These are phyloP conservation scores for Barnettozyma hawaiiensis DNA, from an alignment of 1,139 yeast genomes.

Conservation along the genomic window DNA sequence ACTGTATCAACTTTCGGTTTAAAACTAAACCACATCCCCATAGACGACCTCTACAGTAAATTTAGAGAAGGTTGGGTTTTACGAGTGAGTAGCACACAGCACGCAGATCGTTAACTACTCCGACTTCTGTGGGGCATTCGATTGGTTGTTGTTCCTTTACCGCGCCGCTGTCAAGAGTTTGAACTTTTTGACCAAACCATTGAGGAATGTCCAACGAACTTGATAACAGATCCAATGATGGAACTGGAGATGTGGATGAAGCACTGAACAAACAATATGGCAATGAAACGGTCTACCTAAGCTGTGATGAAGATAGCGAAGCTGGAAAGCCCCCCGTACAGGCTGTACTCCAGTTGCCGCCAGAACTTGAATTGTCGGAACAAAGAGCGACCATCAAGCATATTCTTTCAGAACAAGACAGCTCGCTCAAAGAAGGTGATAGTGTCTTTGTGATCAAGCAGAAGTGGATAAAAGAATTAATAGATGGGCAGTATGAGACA, in stretches of 20 bases:
- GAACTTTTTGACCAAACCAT: not conserved
- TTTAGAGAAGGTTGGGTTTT: not conserved
- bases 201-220: not conserved
- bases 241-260: not conserved
- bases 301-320: not conserved
- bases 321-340: not conserved
- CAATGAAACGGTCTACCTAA: not conserved
- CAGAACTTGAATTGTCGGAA: constrained; percentile 8
- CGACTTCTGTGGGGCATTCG: not conserved
- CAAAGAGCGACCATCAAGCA: constrained; percentile 19
- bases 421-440: constrained; percentile 28
- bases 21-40: not conserved
- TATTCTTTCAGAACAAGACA: constrained; percentile 10
- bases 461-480: constrained; percentile 33
- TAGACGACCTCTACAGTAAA: not conserved
- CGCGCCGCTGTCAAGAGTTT: too few species aligned
- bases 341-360: too few species aligned
- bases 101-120: not conserved
- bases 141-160: not conserved
- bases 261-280: not conserved
- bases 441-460: constrained; percentile 33
- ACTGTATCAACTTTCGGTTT: not conserved
- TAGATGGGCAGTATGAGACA: constrained; percentile 17
- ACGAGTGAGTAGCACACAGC: not conserved
- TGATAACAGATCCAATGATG: not conserved